Conservation (phyloP, 768 basidiomycete species). For the Boletus speciosus region DNA sequence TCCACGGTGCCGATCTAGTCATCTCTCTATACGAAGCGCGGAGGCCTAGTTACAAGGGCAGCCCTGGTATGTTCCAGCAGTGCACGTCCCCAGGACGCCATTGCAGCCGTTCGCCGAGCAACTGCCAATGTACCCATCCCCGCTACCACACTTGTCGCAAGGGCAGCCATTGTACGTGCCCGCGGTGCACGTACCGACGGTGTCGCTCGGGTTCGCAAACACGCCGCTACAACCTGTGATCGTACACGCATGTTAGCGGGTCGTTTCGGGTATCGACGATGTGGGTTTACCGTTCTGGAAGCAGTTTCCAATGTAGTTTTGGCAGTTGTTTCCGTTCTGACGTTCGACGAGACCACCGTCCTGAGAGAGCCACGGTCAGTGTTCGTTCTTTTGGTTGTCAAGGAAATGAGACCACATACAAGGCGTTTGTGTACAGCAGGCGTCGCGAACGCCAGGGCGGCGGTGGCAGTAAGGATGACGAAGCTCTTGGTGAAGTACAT, state of each 20-base stretch:
- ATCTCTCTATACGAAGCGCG: no score
- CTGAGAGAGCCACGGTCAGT: not conserved
- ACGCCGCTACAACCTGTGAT: no score
- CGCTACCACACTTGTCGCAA: slow-evolving; percentile 3
- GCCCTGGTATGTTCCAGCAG: not conserved
- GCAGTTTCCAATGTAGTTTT: not conserved
- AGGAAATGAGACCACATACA: not conserved
- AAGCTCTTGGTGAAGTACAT: not conserved
- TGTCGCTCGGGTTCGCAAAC: no score
- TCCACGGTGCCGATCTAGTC: no score
- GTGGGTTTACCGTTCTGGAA: no score
- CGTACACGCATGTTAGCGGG: no score
- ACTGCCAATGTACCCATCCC: not conserved
- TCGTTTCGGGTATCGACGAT: no score
- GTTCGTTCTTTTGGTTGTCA: no score
- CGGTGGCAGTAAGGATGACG: not conserved
- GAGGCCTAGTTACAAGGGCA: no score
- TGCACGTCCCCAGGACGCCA: not conserved
- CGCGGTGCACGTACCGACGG: not conserved
- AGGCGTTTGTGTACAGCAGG: not conserved
- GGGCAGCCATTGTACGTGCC: not conserved
- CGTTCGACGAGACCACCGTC: not conserved
- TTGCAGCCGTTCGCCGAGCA: not conserved
- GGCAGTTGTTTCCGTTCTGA: not conserved
- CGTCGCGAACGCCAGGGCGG: not conserved